Evolutionary conservation across 2,329 filamentous ascomycete species (phyloP), one percentile per base, ranked within the genome.

Genomic region (Aspergillus oerlinghausenensis): DNA sequence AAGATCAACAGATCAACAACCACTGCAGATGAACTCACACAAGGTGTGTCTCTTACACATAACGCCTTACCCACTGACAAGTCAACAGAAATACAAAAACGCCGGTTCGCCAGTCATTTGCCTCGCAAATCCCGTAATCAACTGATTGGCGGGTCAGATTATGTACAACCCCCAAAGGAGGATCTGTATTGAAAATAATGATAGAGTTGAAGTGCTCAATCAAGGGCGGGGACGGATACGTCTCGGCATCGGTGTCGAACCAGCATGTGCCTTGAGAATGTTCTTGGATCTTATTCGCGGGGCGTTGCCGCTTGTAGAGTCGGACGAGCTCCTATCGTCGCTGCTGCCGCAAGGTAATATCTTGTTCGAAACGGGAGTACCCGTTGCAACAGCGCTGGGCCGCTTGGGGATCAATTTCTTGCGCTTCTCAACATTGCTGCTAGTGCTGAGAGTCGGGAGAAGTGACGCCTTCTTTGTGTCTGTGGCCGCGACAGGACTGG

Each of bases 361-460:
- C 29, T 55, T 57, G 54, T 65, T 71, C n/a, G 62, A 62, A 4
- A 52, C 49, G 1, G 63, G 56, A 4, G 62, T 62, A 4, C 57
- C 60, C 35, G 62, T 49, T 52, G 60, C 49, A 6, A 63, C 61
- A 11, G 56, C 54, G 42, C 65, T 67, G 4, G 69, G 72, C 17
- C 69, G 67, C 57, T 67, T 73, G 48, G 72, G 73, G 43, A 65
- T 64, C 26, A 75, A 55, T 61, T 71, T 75, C 43, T 69, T 73
- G 43, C 73, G 70, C 21, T 66, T 63, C 51, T 65, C 63, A 25
- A 62, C 63, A 14, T 69, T 65, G 9, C 67, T 70, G 10, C 55
- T 59, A 38, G 51, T 51, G 10, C 58, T 23, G 19, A 23, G 19
- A 7, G 21, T 23, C 4, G 43, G 21, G 19, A 47, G 43, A 6